phyloP scores from a whole-genome alignment of 2,329 filamentous ascomycete species.

The Paracoccidioides lutzii region DNA sequence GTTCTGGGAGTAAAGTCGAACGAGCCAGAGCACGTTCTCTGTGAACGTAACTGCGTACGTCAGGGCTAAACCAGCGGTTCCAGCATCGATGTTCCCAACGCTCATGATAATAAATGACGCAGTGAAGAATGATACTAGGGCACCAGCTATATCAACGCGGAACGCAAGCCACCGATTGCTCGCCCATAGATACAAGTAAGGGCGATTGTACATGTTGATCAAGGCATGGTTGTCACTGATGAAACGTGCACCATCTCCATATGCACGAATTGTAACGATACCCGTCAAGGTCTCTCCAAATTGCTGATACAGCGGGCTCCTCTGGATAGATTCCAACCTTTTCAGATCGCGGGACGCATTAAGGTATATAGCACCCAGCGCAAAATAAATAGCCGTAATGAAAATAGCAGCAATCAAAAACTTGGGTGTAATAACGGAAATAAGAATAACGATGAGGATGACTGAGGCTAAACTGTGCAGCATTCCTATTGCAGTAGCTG shows the following conservation, averaged over 20 bases:
- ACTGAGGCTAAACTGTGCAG: constrained; percentile 56
- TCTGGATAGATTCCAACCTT: constrained; percentile 81
- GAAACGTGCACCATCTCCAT: constrained; percentile 86
- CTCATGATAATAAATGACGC: constrained; percentile 81
- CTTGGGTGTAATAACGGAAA: constrained; percentile 75
- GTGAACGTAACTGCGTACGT: constrained; percentile 96
- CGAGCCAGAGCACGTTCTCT: constrained; percentile 92
- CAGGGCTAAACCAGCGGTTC: constrained; percentile 82
- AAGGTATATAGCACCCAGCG: constrained; percentile 79
- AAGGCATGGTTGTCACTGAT: constrained; percentile 78
- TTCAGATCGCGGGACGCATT: constrained; percentile 90
- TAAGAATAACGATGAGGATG: constrained; percentile 73
- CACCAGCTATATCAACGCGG: constrained; percentile 78
- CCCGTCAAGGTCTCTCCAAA: constrained; percentile 92
- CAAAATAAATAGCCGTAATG: constrained; percentile 70
- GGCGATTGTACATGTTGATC: constrained; percentile 82
- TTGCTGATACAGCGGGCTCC: constrained; percentile 92
- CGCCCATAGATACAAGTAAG: constrained; percentile 93
- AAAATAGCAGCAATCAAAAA: constrained; percentile 80
- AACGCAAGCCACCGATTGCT: constrained; percentile 94
- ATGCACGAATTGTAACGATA: constrained; percentile 92
- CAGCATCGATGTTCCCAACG: constrained; percentile 72
- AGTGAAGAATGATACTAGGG: constrained; percentile 84
- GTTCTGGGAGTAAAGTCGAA: constrained; percentile 83
- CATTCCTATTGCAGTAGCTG: constrained; percentile 71